Base-by-base conservation (phyloP, 345 rosid species). In the Anastatica hierochuntica region DNA sequence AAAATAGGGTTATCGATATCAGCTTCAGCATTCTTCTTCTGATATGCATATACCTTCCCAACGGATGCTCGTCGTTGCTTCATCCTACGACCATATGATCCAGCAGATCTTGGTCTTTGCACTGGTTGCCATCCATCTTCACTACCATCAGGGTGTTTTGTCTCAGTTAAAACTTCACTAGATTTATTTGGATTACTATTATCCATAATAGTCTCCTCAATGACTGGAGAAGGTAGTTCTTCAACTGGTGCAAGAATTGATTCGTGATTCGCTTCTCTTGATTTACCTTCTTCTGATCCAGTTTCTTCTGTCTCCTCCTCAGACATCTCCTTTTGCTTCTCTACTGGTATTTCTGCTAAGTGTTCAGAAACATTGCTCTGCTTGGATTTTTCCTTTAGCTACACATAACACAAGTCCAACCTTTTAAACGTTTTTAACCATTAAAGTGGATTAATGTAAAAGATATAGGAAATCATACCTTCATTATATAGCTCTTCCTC, bases 71-170 rank as follows among this genome's bases (percentile, higher is more conserved):
- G 78, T 53, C 90, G 77, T 72, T 92, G 96, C 83, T 78, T 92
- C 58, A 83, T 38, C 63, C 95, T 72, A 62, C 83, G 81, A 42
- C 84, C 83, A 48, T 74, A 62, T 35, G 83, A 83, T 47, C 78
- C 81, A 70, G 86, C 79, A 51, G 95, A 80, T 71, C 94, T 81
- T 13, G 77, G 85, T 78, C 96, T 83, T 58, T 88, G 98, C 66
- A 81, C 98, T 4, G 96, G 73, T 66, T 92, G 96, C 98, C 98
- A 92, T 36, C 96, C 96, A 67, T 83, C 96, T 72, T 81, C 95
- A 49, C 70, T 74, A 15, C 63, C 68, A 53, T 61, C 68, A 56
- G 48, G 56, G 31, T 58, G 53, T 43, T 60, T 79, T 49, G 74
- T 66, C 69, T 81, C 88, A 33, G 72, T 40, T 21, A 57, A 62